Base-by-base conservation (phyloP, 768 basidiomycete genomes). In the Dacryopinax spathularia region DNA sequence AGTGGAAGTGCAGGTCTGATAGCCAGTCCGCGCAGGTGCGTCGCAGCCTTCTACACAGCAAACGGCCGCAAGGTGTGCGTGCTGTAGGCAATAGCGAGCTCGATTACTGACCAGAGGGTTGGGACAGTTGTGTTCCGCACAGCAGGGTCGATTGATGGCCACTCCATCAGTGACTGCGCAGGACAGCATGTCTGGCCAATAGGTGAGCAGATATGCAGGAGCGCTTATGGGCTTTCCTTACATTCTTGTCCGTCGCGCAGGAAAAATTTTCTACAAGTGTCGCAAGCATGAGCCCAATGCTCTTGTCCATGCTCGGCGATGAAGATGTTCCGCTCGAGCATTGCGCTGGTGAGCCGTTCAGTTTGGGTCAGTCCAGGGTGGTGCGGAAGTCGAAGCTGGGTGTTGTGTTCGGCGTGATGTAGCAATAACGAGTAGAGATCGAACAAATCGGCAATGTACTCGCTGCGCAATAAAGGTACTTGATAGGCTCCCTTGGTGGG, bases 71-170 rank as follows among this genome's bases (percentile, higher is more conserved):
- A 66, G 43, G 22, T 56, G 22, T 18, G 20, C 2, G 62, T 70
- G 70, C 0, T 0, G n/a, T 0, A 33, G 22, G 43, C 70, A 71
- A 60, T 65, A 71, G 20, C 61, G 65, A 31, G 69, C 63, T 10
- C 61, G 63, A 2, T 61, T 29, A 10, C 25, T 63, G 4, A 16
- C 18, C 10, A 74, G 64, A 15, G 72, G 66, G 2, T 37, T 64
- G 1, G 67, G 44, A 64, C 75, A 76, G 39, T 74, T 66, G 41
- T 73, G 72, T 1, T 69, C 67, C n/a, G 62, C 66, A 64, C 75
- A 77, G 36, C 72, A 71, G 0, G 72, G 71, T 48, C 70, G 72
- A 10, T 74, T 75, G 60, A 77, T 68, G 7, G 69, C 69, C 25
- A 76, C 67, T 1, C 74, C 73, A 68, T 76, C 74, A 16, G 68